Conservation (phyloP, 106 monocot species). For the Posidonia australis region DNA sequence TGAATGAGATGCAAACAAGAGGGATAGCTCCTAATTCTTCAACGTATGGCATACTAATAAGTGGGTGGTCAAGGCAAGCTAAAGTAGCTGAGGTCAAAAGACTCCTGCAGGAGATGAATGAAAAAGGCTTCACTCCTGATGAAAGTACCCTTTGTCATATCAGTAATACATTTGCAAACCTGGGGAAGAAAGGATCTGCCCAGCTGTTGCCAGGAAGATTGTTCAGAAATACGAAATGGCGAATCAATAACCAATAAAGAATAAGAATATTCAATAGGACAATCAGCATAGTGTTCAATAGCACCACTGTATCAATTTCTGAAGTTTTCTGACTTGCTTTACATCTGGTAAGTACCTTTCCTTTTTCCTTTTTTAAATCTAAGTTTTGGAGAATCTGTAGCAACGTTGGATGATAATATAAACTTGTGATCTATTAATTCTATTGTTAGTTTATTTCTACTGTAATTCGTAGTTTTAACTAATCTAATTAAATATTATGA, state of each 20-base stretch:
- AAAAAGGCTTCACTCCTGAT: constrained; percentile 50
- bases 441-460: too few relatives aligned
- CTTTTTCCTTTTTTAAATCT: too few relatives aligned
- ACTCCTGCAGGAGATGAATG: constrained; percentile 66
- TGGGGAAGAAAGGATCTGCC: constrained; percentile 28
- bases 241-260: not conserved
- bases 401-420: too few relatives aligned
- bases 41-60: constrained; percentile 80
- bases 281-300: too few relatives aligned
- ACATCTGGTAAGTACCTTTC: too few relatives aligned
- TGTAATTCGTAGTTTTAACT: too few relatives aligned
- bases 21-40: constrained; percentile 49
- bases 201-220: constrained; percentile 25
- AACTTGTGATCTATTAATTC: too few relatives aligned
- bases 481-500: too few relatives aligned
- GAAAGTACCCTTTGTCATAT: constrained; percentile 40
- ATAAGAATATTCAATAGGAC: too few relatives aligned
- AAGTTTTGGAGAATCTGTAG: too few relatives aligned
- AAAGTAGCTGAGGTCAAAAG: constrained; percentile 52
- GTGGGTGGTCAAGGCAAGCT: constrained; percentile 70
- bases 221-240: constrained; percentile 9
- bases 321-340: too few relatives aligned
- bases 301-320: too few relatives aligned
- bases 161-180: constrained; percentile 52
- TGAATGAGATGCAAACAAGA: constrained; percentile 76